A percentile compares a stretch with the other conserved stretches of the same genome.
These are phyloP conservation scores for Prunus salicina DNA, from an alignment of 306 rosid genomes.

Conservation along the genomic window DNA sequence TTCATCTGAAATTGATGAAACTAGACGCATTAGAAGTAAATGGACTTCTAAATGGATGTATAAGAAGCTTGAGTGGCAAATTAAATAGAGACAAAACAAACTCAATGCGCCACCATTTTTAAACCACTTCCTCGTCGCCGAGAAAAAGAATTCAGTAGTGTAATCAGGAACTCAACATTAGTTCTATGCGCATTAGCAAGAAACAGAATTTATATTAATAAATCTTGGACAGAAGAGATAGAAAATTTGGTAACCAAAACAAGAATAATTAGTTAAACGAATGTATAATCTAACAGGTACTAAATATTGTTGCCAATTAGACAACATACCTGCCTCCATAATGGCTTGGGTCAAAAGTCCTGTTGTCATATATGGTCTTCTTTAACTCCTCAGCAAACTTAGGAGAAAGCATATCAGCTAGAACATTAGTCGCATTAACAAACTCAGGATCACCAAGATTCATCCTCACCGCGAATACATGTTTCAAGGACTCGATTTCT, in stretches of 20 bases:
- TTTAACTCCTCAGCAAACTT: constrained; percentile 57
- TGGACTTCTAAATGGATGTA: neutral
- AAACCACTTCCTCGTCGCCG: neutral
- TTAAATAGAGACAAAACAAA: no score
- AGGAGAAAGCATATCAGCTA: constrained; percentile 74
- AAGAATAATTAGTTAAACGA: neutral
- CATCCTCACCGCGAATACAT: constrained; percentile 68
- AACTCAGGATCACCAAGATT: constrained; percentile 88
- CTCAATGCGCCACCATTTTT: neutral
- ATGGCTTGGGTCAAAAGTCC: constrained; percentile 57
- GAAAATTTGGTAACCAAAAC: neutral
- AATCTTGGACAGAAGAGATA: neutral
- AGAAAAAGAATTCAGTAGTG: no score
- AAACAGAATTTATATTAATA: no score
- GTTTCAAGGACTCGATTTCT: constrained; percentile 76
- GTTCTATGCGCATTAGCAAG: neutral
- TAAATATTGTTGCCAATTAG: neutral
- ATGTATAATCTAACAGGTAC: constrained; percentile 6
- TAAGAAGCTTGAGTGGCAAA: neutral
- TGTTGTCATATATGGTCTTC: constrained; percentile 58
- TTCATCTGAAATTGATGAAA: no score
- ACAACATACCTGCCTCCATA: constrained; percentile 70
- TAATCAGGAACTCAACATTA: no score
- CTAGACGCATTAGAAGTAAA: neutral
- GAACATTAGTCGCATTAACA: constrained; percentile 50